Evolutionary conservation across 176 grass and related monocot species (phyloP), one percentile per base, ranked within the genome.

Genomic region (Oryza officinalis): DNA sequence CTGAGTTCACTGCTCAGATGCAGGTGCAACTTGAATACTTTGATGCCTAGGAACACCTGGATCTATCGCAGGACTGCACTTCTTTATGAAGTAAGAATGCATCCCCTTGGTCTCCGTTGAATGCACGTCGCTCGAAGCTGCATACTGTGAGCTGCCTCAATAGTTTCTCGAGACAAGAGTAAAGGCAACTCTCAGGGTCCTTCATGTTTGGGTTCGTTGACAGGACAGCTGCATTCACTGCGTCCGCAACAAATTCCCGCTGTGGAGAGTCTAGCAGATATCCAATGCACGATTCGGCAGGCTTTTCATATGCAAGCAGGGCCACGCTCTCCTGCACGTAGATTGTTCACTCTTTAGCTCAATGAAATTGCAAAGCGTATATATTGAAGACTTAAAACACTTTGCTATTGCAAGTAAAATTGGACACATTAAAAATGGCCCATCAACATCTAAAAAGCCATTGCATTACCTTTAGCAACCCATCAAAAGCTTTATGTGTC

Each of bases 11-110:
- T 79, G 12, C 69, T 83, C 28, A 25, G 63, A 63, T 68, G 35
- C 3, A 25, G 57, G n/a, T 61, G 57, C 57, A 25, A 18, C 17
- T 10, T 73, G 32, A 72, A 17, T 73, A 33, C 4, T 74, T 74
- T 12, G 71, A 69, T 69, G 74, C 17, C 79, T 86, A 87, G 54
- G 47, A 47, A 28, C 68, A 79, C 50, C 70, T 87, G 23, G 72
- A 78, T 54, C 65, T 88, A 65, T 81, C 85, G 10, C 47, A 82
- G 3, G 68, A 78, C 4, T 77, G 87, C 40, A 98, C n/a, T 89
- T 99, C 97, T 77, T 87, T 94, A 76, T 99, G 89, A 65, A 99
- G 91, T 89, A 92, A 86, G 84, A 94, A 99, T 15, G 86, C 79
- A 61, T 94, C 93, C 68, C 97, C 97, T 81, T 99, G 91, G 64